phyloP scores from a whole-genome alignment of 2,329 filamentous ascomycete species.

The Trichoderma guizhouense region DNA sequence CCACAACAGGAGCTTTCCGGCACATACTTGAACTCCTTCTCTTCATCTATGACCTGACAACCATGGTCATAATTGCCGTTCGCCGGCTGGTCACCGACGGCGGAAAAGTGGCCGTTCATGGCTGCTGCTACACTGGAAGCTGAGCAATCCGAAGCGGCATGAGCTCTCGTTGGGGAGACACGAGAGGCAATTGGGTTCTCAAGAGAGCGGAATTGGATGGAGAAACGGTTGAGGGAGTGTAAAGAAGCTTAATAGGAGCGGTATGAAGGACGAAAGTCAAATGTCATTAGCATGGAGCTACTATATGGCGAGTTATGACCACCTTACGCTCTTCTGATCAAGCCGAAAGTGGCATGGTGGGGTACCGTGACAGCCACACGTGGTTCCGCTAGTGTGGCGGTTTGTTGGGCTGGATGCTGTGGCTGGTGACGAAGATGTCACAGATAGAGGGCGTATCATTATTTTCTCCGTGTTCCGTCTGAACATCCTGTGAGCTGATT shows the following conservation, averaged over 20 bases:
- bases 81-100: conserved; percentile 63
- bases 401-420: not conserved
- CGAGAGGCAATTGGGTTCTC: not conserved
- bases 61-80: conserved; percentile 80
- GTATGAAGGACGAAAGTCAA: not conserved
- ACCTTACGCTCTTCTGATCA: conserved; percentile 19
- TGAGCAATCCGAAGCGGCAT: conserved; percentile 16
- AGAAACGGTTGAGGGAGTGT: not conserved
- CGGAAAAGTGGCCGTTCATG: conserved; percentile 81
- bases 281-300: not conserved
- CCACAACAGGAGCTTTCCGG: not conserved
- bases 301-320: conserved; percentile 14
- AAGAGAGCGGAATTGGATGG: not conserved
- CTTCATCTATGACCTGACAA: conserved; percentile 88
- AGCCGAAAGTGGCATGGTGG: conserved; percentile 14
- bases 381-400: not conserved
- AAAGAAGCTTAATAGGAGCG: conserved; percentile 10
- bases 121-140: conserved; percentile 26
- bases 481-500: not conserved
- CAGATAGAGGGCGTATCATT: not conserved
- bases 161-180: not conserved
- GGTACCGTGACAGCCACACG: conserved; percentile 14
- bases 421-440: not conserved
- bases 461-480: conserved; percentile 11
- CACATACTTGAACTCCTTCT: conserved; percentile 92